Evolutionary conservation across 2,329 filamentous ascomycete genomes (phyloP), one percentile per base, ranked within the genome.

Genomic region (Tolypocladium album): DNA sequence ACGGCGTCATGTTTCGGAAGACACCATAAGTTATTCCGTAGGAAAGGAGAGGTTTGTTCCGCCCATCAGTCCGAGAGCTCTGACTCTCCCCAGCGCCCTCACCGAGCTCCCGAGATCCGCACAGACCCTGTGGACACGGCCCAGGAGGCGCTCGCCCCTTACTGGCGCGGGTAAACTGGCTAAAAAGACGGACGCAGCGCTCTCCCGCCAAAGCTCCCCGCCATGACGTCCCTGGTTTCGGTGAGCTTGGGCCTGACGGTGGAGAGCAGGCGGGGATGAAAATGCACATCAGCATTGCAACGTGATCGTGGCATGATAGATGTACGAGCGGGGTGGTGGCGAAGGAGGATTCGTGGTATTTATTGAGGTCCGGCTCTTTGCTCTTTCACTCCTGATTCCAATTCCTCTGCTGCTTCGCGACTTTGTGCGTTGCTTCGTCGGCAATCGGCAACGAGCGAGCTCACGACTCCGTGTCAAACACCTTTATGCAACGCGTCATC

Each of bases 131-230:
- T 52, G 50, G 50, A 36, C 27, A 20, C 31, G 31, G 17, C 31
- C 2, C 20, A 62, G 24, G 65, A 39, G 55, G 27, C 40, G 17
- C 15, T 36, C 12, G 40, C 13, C 43, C 6, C 39, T 56, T 47
- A 62, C 60, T 62, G 61, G 58, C 40, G 47, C 58, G 61, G 61
- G 20, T 60, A 59, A 55, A 38, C 8, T 38, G 56, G 45, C 27
- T 31, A 31, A n/a, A n/a, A n/a, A n/a, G n/a, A n/a, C n/a, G n/a
- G n/a, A n/a, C n/a, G n/a, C n/a, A n/a, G n/a, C n/a, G n/a, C n/a
- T n/a, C n/a, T n/a, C n/a, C 50, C 31, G 50, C 31, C 12, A 15
- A 4, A 38, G 15, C 47, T 52, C 24, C 27, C 47, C 27, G 11
- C 13, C 0, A 4, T 22, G 47, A 27, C 24, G 17, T 7, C 47